Evolutionary conservation across 2,329 filamentous ascomycete species (phyloP), one percentile per base, ranked within the genome.

Genomic region (Teratosphaeria zuluensis): DNA sequence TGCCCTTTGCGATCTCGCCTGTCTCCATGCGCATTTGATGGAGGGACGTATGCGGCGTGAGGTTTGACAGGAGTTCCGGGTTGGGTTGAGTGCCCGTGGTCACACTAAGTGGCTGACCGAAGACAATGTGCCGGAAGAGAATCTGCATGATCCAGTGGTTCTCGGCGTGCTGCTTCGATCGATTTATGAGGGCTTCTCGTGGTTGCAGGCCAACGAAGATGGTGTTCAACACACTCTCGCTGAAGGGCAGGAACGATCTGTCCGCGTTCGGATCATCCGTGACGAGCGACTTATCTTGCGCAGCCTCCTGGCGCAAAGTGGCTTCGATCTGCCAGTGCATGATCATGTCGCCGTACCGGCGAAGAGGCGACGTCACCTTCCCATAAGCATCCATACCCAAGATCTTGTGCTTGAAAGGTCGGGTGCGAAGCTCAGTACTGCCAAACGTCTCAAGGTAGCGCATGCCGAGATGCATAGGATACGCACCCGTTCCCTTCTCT

Each of bases 261-360:
- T 63, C 58, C 53, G 69, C 68, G 6, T 61, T 42, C 24, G 58
- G 21, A 3, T 65, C 58, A 3, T 64, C 57, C 5, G 65, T 63
- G 31, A 64, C 32, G 28, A 81, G 72, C n/a, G 66, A 73, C 21
- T 70, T 68, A 14, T 77, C 77, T 4, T 75, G 74, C 32, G 71
- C 65, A 11, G 78, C 75, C 70, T 86, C 83, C 61, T 80, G 76
- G 11, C 81, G 80, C 48, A 87, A 64, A 1, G 81, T 82, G 6
- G 83, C 80, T 73, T 86, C 83, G 53, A 85, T 84, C 63, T 87
- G 84, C 77, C 84, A 86, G 67, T 86, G 83, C 11, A 77, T 73
- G 53, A 86, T 75, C 67, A 86, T 77, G 69, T 87, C 84, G 53
- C 75, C 76, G 68, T 81, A 86, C 42, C 84, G 77, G 55, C 84